phyloP scores from a whole-genome alignment of 1,284 basidiomycete genomes.

The Anthracocystis walkeri region DNA sequence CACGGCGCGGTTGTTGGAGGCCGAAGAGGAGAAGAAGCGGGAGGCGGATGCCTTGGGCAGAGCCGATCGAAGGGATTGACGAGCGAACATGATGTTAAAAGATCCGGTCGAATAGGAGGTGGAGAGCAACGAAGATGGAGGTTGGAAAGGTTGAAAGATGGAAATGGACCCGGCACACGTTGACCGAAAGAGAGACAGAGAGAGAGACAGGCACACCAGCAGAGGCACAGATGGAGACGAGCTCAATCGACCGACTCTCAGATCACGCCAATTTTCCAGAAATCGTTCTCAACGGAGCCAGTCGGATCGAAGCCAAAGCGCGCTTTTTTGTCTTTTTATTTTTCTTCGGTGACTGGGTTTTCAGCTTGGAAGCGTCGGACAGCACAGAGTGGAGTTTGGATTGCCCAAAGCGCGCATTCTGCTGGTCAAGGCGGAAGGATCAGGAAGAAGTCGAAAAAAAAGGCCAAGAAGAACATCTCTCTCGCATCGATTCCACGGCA shows the following conservation, averaged over 20 bases:
- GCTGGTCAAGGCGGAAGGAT: conserved; percentile 7
- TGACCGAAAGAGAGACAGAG: not conserved
- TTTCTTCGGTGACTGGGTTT: conserved; percentile 7
- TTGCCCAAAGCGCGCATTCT: conserved; percentile 24
- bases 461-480: conserved; percentile 1
- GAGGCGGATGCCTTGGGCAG: conserved; percentile 39
- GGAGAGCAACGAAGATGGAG: conserved; percentile 26
- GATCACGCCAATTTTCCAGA: conserved; percentile 5
- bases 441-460: conserved; percentile 12
- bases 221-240: conserved; percentile 3
- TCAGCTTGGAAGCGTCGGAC: conserved; percentile 11
- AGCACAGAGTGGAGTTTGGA: not conserved
- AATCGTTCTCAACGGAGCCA: conserved; percentile 11
- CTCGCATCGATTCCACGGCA: conserved; percentile 1
- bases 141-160: conserved; percentile 1
- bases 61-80: conserved; percentile 55
- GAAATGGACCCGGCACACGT: conserved; percentile 4
- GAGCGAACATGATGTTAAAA: conserved; percentile 56
- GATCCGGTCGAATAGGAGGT: not conserved
- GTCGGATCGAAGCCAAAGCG: conserved; percentile 11
- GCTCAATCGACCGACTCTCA: conserved; percentile 12
- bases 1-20: conserved; percentile 80
- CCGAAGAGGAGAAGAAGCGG: conserved; percentile 83
- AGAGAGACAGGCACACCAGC: not conserved
- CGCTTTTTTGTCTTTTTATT: conserved; percentile 5